A percentile compares a stretch with the other conserved stretches of the same genome.
These are phyloP conservation scores for Fusarium concolor DNA, from an alignment of 2,329 filamentous ascomycete genomes.

Conservation along the genomic window DNA sequence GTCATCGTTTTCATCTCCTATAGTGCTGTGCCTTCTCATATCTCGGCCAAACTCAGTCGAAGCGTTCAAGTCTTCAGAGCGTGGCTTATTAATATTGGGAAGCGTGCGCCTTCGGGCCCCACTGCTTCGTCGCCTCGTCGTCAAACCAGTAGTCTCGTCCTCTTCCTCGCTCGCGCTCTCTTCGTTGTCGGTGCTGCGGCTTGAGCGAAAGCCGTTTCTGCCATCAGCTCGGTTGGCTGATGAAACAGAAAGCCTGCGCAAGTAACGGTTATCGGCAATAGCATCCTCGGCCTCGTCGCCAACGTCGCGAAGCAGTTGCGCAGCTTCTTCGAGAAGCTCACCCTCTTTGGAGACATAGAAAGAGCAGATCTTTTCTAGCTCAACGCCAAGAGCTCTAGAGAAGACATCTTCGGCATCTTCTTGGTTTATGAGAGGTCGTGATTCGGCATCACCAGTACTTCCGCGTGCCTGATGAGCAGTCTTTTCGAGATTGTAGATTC, in stretches of 20 bases:
- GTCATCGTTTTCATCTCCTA: constrained; percentile 83
- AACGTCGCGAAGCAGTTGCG: constrained; percentile 80
- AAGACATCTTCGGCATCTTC: constrained; percentile 87
- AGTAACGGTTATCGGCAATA: constrained; percentile 55
- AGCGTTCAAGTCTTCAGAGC: constrained; percentile 66
- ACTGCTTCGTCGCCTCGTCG: constrained; percentile 59
- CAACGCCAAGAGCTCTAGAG: constrained; percentile 81
- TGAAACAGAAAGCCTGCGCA: constrained; percentile 49
- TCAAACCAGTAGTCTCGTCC: constrained; percentile 68
- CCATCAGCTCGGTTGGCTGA: constrained; percentile 26
- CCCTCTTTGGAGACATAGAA: constrained; percentile 92
- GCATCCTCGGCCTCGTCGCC: constrained; percentile 72
- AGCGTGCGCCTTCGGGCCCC: constrained; percentile 55
- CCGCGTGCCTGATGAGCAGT: constrained; percentile 72
- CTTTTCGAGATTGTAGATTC: constrained; percentile 96
- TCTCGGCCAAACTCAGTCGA: constrained; percentile 68
- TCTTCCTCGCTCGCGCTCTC: constrained; percentile 75
- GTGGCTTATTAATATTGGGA: constrained; percentile 51
- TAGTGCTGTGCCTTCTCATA: constrained; percentile 71
- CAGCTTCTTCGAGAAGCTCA: constrained; percentile 85
- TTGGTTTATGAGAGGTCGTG: constrained; percentile 80
- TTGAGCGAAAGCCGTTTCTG: constrained; percentile 40
- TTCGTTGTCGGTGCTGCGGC: constrained; percentile 65
- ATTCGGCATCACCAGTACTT: constrained; percentile 76
- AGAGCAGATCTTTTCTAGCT: constrained; percentile 92